Conservation (phyloP, 495 filamentous ascomycete species). For the Venustampulla echinocandica region DNA sequence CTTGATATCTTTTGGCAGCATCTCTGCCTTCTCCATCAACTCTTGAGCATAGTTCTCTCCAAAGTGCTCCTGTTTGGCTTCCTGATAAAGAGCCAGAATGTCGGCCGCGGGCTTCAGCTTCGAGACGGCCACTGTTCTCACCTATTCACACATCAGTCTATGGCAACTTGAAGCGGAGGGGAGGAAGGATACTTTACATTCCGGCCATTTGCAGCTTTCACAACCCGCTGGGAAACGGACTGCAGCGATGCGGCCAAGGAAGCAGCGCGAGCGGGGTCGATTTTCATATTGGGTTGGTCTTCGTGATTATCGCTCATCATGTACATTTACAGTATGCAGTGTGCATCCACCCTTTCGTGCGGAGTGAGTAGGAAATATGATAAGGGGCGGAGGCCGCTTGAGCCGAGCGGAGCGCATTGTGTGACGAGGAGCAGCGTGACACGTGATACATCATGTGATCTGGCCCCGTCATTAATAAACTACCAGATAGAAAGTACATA, state of each 20-base stretch:
- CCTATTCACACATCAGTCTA: constrained; percentile 32
- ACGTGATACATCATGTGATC: too few species aligned
- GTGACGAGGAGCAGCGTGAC: too few species aligned
- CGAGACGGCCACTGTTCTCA: constrained; percentile 85
- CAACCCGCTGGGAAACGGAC: constrained; percentile 36
- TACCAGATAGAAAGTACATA: too few species aligned
- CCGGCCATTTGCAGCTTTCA: constrained; percentile 36
- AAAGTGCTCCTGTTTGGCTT: constrained; percentile 64
- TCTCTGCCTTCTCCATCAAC: constrained; percentile 70
- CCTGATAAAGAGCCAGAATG: constrained; percentile 69
- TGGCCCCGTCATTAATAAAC: too few species aligned
- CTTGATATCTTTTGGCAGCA: constrained; percentile 65
- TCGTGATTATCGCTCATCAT: constrained; percentile 7
- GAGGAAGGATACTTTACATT: constrained; percentile 20
- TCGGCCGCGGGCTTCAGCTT: constrained; percentile 89
- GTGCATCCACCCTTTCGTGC: too few species aligned
- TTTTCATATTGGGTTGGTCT: constrained; percentile 37
- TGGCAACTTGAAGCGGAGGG: background rate
- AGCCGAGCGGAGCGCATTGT: too few species aligned
- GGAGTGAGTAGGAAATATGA: too few species aligned
- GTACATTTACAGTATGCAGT: background rate
- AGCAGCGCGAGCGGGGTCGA: constrained; percentile 41
- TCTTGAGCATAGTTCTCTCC: constrained; percentile 98
- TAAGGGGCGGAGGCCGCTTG: too few species aligned
- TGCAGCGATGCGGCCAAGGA: constrained; percentile 38